These are phyloP conservation scores for Pyrenochaeta sp. DNA, from an alignment of 2,329 filamentous ascomycete genomes.

Conservation along the genomic window DNA sequence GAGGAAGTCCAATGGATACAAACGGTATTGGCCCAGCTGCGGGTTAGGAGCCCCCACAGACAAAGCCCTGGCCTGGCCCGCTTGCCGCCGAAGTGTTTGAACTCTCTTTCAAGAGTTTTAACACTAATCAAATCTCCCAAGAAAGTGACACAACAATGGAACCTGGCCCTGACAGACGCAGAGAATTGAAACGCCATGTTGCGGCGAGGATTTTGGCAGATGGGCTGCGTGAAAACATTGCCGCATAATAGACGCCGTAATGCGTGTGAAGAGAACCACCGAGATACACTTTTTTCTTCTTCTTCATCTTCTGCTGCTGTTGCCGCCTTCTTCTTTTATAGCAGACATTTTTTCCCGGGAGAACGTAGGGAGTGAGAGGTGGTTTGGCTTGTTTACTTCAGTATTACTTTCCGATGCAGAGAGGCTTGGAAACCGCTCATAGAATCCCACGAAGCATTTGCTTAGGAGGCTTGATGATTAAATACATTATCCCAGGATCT, in stretches of 20 bases:
- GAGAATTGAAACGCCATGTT: background rate
- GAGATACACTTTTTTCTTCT: no score
- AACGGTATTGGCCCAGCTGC: slow-evolving; percentile 46
- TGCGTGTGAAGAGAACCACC: no score
- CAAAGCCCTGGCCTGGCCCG: background rate
- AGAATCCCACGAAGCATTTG: no score
- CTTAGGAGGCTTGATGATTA: no score
- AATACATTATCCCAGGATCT: no score
- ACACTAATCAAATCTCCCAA: background rate
- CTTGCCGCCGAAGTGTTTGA: background rate
- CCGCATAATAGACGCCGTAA: background rate
- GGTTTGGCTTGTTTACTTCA: no score
- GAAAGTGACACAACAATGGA: background rate
- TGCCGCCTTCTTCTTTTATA: no score
- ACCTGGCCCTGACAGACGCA: background rate
- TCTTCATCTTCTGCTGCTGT: no score
- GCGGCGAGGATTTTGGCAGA: background rate
- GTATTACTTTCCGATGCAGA: no score
- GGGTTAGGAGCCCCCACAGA: slow-evolving; percentile 16
- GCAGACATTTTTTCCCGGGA: no score
- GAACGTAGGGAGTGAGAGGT: no score
- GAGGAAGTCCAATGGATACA: slow-evolving; percentile 52
- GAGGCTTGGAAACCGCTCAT: no score
- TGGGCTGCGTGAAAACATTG: background rate
- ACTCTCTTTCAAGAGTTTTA: background rate